Evolutionary conservation across 768 basidiomycete species (phyloP).

Genomic region (Hygrophoropsis aurantiaca): DNA sequence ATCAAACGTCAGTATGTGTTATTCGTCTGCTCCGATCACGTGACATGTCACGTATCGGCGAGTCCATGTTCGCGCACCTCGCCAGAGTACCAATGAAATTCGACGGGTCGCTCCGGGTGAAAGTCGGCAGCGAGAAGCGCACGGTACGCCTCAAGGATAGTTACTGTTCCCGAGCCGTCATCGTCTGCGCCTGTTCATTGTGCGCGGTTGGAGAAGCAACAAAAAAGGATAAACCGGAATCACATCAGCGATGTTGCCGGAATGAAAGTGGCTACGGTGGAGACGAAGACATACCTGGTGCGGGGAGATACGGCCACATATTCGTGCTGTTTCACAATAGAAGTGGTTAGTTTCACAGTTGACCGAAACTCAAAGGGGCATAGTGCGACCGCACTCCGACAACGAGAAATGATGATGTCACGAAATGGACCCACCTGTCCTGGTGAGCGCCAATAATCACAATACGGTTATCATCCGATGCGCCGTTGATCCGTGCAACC

Average conservation of each 20-base stretch:
- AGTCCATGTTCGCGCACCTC: constrained; percentile 35
- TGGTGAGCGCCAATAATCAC: constrained; percentile 75
- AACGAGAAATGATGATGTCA: constrained; percentile 2
- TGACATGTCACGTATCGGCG: not conserved
- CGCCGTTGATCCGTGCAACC: constrained; percentile 71
- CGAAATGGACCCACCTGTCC: constrained; percentile 70
- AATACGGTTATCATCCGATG: constrained; percentile 55
- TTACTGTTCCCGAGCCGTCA: constrained; percentile 45
- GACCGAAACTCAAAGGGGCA: too few species aligned
- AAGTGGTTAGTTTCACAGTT: too few species aligned
- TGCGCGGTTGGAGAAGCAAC: not conserved
- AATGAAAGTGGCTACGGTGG: too few species aligned
- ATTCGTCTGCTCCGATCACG: too few species aligned
- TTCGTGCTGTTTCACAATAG: constrained; percentile 43
- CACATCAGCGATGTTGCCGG: not conserved
- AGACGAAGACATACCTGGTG: constrained; percentile 50
- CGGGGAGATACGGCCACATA: constrained; percentile 70
- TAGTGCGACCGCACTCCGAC: constrained; percentile 4
- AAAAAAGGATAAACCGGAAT: not conserved
- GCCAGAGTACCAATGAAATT: constrained; percentile 51
- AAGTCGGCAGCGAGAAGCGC: constrained; percentile 41
- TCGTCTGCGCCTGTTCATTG: constrained; percentile 46
- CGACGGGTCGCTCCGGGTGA: constrained; percentile 40
- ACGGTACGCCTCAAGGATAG: constrained; percentile 45
- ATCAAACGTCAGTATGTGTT: too few species aligned